Conservation (phyloP, 2,329 filamentous ascomycete genomes). For the Chaetomiaceae sp. region DNA sequence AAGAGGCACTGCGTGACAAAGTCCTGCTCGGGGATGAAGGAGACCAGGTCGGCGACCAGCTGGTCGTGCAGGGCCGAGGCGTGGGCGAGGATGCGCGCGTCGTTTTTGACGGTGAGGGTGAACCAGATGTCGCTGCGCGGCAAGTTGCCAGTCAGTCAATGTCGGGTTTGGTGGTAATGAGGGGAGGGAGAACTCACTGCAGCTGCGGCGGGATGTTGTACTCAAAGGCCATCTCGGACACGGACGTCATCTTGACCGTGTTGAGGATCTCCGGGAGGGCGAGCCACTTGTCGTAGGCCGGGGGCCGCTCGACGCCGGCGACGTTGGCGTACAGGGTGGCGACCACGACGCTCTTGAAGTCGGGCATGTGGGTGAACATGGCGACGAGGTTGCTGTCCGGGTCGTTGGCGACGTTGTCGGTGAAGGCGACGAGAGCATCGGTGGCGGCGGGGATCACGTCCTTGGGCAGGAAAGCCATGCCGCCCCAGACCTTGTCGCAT, state of each 20-base stretch:
- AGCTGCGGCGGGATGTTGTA: slow-evolving; percentile 18
- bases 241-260: slow-evolving; percentile 20
- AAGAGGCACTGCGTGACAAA: slow-evolving; percentile 26
- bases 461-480: slow-evolving; percentile 20
- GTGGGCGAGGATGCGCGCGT: slow-evolving; percentile 32
- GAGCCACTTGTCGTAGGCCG: slow-evolving; percentile 21
- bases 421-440: slow-evolving; percentile 19
- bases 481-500: slow-evolving; percentile 24
- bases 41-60: slow-evolving; percentile 24
- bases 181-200: slow-evolving; percentile 9
- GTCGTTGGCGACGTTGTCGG: slow-evolving; percentile 15
- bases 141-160: too few relatives aligned
- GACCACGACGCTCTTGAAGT: slow-evolving; percentile 19
- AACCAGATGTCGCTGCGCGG: slow-evolving; percentile 33
- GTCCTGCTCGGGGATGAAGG: slow-evolving; percentile 18
- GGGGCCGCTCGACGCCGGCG: slow-evolving; percentile 17
- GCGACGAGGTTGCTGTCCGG: slow-evolving; percentile 21
- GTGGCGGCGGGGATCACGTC: slow-evolving; percentile 11
- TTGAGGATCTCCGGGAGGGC: slow-evolving; percentile 17
- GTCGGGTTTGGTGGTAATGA: not conserved
- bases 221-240: slow-evolving; percentile 21
- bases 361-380: slow-evolving; percentile 21
- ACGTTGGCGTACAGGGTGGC: slow-evolving; percentile 18
- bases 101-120: slow-evolving; percentile 34
- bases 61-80: slow-evolving; percentile 30